Evolutionary conservation across 2,329 filamentous ascomycete genomes (phyloP), one percentile per base, ranked within the genome.

Genomic region (Sporothrix protearum): DNA sequence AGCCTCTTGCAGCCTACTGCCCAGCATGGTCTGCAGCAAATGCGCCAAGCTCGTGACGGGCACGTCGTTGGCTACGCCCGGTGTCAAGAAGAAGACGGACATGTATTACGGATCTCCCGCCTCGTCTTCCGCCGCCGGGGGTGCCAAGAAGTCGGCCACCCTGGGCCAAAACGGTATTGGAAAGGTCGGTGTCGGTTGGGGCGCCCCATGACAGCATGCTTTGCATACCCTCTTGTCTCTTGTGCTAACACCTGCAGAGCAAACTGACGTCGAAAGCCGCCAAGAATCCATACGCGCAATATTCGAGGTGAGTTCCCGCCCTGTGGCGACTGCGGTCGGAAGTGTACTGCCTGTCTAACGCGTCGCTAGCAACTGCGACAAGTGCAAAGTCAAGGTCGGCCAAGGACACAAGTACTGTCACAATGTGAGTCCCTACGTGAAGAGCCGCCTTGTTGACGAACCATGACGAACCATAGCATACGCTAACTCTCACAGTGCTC

Each of bases 21-120:
- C 12, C 36, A 69, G 7, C 19, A 74, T 73, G 88, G 88, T 91
- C 72, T 91, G 88, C 82, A 80, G 83, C 74, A 90, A 88, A 80
- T 91, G 88, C 76, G 84, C 88, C 76, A 89, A 88, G 79, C 84
- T 87, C 69, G 81, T 85, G 71, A 88, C 88, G 79, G 81, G 84
- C 69, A 90, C 88, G 16, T 83, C 86, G 14, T 85, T 91, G 71
- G 88, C 87, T 73, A 91, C 88, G 0, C 88, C 88, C 0, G 86
- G 83, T 36, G 88, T 91, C 73, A 91, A 90, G 80, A 88, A 88
- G 81, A 90, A 88, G 83, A 87, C 80, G 77, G 88, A 91, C 69
- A 88, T 90, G 81, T 90, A 90, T 78, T 86, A 88, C 76, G 88
- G 88, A 64, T 90, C 88, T 1, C 80, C 87, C 0, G 82, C 85